Percentiles rank a stretch among this genome's conserved stretches.
These are phyloP conservation scores for Tulasnella sp. DNA, from an alignment of 768 basidiomycete species.

Conservation along the genomic window DNA sequence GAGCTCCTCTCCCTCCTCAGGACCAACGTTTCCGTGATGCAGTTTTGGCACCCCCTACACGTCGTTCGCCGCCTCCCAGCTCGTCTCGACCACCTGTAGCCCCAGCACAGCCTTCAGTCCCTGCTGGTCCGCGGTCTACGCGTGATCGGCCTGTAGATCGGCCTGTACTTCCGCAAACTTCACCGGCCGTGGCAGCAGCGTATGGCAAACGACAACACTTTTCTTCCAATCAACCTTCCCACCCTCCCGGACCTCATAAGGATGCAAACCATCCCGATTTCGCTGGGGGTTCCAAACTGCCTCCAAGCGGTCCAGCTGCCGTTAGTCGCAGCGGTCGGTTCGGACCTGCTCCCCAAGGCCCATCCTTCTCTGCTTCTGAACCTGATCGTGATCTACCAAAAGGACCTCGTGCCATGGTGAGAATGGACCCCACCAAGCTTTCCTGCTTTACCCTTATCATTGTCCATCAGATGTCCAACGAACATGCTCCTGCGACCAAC, in stretches of 20 bases:
- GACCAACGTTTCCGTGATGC: background rate
- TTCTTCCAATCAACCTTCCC: background rate
- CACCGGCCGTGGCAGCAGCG: background rate
- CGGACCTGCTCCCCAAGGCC: background rate
- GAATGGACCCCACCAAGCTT: background rate
- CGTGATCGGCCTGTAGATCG: background rate
- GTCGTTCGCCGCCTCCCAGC: background rate
- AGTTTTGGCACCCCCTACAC: background rate
- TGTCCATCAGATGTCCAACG: background rate
- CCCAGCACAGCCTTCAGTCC: background rate
- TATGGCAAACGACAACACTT: background rate
- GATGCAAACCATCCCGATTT: background rate
- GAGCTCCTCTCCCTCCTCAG: background rate
- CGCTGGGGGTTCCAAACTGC: background rate
- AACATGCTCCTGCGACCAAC: background rate
- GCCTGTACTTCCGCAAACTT: background rate
- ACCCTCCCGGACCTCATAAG: background rate
- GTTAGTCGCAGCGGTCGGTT: background rate
- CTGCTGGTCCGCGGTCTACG: background rate
- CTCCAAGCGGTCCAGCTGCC: slow-evolving; percentile 6
- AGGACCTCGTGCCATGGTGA: background rate
- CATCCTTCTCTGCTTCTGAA: background rate
- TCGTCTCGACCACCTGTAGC: background rate
- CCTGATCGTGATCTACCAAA: background rate
- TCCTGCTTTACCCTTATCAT: background rate